Evolutionary conservation across 345 rosid genomes (phyloP), one percentile per base, ranked within the genome.

Genomic region (Citrus glauca): DNA sequence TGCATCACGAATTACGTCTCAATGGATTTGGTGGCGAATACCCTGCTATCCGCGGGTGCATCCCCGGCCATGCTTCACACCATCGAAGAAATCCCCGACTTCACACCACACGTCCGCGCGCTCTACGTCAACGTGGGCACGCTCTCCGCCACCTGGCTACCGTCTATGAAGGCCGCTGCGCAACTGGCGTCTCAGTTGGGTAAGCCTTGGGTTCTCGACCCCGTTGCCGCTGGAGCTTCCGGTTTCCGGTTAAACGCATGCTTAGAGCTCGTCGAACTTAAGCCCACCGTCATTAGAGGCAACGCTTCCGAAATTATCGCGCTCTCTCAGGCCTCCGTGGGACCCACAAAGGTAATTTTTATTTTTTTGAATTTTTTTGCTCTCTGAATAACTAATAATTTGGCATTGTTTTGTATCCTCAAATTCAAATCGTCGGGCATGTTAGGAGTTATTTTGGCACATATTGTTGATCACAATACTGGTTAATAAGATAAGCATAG

Each of bases 21-120:
- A 62, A 95, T 95, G 98, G 98, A 93, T 82, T 79, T 92, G 30
- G 87, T 90, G 76, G 98, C 97, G 78, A 95, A 95, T 85, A 87
- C 92, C 66, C 98, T 95, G 67, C 83, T 92, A 66, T 82, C 98
- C 17, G 95, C 93, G 45, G 98, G 98, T 40, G 98, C 98, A 4
- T 95, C 98, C 0, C 98, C 99, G 50, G 97, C 99, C 53, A 95
- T 92, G 98, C 81, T 95, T 56, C 96, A 93, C 80, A 89, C 93
- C 48, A 24, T 83, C 25, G 82, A 81, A 45, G 98, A 95, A 80
- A 76, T 90, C 79, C 91, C 91, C 3, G 97, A 93, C 69, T 95
- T 91, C 85, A 95, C 98, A 2, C 98, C 98, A 48, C 84, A 85
- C 40, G 73, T 69, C 63, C 69, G 74, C 37, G 91, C 95, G 6